Evolutionary conservation across 345 rosid genomes (phyloP).

Genomic region (Acer campestre): DNA sequence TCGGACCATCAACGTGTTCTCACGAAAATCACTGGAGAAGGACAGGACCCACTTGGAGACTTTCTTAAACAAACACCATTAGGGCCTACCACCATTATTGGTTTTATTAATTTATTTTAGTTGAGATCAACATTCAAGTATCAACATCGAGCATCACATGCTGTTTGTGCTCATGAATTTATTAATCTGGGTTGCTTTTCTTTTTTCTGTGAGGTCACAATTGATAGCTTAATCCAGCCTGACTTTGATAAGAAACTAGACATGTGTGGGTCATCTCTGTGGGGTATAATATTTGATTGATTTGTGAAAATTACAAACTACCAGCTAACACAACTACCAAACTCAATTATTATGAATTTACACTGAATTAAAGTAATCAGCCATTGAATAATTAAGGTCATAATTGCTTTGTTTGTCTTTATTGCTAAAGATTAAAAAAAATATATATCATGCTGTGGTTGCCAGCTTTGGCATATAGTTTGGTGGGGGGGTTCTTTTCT

Average conservation of each 20-base stretch:
- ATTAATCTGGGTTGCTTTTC: not conserved
- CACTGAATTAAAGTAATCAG: conserved; percentile 2
- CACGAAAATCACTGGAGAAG: conserved; percentile 17
- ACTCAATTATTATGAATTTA: conserved; percentile 28
- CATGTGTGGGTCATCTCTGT: not conserved
- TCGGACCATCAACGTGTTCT: not conserved
- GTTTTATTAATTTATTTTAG: not conserved
- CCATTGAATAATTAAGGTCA: conserved; percentile 9
- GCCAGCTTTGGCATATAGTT: conserved; percentile 30
- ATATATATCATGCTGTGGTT: conserved; percentile 13
- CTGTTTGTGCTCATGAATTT: not conserved
- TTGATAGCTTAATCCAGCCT: conserved; percentile 15
- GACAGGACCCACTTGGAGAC: conserved; percentile 21
- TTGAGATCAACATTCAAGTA: not conserved
- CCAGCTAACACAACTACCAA: conserved; percentile 12
- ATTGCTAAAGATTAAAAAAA: conserved; percentile 12
- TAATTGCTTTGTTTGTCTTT: conserved; percentile 31
- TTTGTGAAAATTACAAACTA: not conserved
- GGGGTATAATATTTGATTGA: not conserved
- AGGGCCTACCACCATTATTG: conserved; percentile 17
- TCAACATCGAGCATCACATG: not conserved
- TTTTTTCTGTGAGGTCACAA: not conserved
- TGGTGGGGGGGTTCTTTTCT: not conserved
- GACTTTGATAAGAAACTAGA: not conserved
- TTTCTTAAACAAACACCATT: not conserved